phyloP scores from a whole-genome alignment of 2,329 filamentous ascomycete species.

The Lachnellula cervina region DNA sequence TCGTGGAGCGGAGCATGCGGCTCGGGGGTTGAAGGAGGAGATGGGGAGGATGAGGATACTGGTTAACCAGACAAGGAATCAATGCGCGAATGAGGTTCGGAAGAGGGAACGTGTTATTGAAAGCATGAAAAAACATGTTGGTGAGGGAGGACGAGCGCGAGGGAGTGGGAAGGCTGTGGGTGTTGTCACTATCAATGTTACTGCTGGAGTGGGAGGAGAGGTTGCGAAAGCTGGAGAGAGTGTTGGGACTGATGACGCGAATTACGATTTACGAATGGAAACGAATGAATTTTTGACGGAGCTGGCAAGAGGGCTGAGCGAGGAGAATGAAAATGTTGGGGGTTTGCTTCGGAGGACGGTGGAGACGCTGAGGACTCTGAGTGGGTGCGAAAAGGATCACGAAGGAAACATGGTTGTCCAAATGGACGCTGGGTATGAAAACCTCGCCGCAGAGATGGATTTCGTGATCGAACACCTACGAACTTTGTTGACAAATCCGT shows the following conservation, averaged over 20 bases:
- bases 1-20: slow-evolving; percentile 66
- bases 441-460: slow-evolving; percentile 68
- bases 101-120: slow-evolving; percentile 88
- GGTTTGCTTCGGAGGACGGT: slow-evolving; percentile 67
- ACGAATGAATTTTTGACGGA: slow-evolving; percentile 88
- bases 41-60: slow-evolving; percentile 71
- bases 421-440: slow-evolving; percentile 48
- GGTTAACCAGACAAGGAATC: slow-evolving; percentile 75
- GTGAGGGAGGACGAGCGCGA: slow-evolving; percentile 61
- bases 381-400: slow-evolving; percentile 46
- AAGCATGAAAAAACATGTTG: slow-evolving; percentile 79
- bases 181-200: slow-evolving; percentile 53
- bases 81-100: slow-evolving; percentile 86
- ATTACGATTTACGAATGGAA: slow-evolving; percentile 73
- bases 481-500: slow-evolving; percentile 85
- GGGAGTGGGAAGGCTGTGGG: slow-evolving; percentile 51
- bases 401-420: slow-evolving; percentile 21
- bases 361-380: slow-evolving; percentile 65
- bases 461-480: slow-evolving; percentile 74
- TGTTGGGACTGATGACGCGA: slow-evolving; percentile 39
- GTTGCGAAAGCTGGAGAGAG: slow-evolving; percentile 11
- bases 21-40: slow-evolving; percentile 79
- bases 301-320: slow-evolving; percentile 75
- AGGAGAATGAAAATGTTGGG: slow-evolving; percentile 85
- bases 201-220: slow-evolving; percentile 47